Conservation (phyloP, 1,284 basidiomycete genomes). For the Wolfiporia cocos region DNA sequence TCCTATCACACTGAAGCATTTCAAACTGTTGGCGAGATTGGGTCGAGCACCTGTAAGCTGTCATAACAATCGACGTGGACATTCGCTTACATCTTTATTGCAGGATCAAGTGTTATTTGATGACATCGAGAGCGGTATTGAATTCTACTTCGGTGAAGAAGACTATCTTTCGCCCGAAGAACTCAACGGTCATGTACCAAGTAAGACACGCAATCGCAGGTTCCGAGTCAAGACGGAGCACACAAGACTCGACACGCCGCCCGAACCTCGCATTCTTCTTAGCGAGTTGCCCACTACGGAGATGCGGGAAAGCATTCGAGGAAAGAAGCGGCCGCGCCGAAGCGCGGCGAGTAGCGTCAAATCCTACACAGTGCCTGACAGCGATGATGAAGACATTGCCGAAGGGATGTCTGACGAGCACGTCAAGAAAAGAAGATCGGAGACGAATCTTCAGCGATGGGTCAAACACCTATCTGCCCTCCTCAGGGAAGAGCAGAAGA, state of each 20-base stretch:
- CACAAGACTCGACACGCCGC: slow-evolving; percentile 29
- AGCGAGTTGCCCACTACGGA: not conserved
- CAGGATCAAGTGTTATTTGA: slow-evolving; percentile 48
- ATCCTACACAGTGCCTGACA: slow-evolving; percentile 63
- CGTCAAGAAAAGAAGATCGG: slow-evolving; percentile 33
- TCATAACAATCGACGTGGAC: not conserved
- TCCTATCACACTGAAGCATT: slow-evolving; percentile 69
- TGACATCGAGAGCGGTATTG: slow-evolving; percentile 54
- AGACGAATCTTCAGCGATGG: slow-evolving; percentile 59
- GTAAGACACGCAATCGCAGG: slow-evolving; percentile 15
- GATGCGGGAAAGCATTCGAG: not conserved
- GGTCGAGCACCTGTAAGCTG: slow-evolving; percentile 49
- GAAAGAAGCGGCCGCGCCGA: slow-evolving; percentile 46
- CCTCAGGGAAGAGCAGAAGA: slow-evolving; percentile 57
- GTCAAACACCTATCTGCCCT: slow-evolving; percentile 54
- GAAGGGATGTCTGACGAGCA: slow-evolving; percentile 30
- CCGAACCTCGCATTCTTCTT: slow-evolving; percentile 4
- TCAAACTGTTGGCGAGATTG: slow-evolving; percentile 58
- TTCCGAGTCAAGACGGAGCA: slow-evolving; percentile 23
- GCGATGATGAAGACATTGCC: slow-evolving; percentile 59
- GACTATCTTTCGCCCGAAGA: slow-evolving; percentile 44
- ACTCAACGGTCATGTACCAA: slow-evolving; percentile 16
- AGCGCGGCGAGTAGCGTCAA: slow-evolving; percentile 42
- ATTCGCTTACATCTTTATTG: not conserved
- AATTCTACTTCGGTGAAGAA: slow-evolving; percentile 61